These are phyloP conservation scores for Yarrowia sp. DNA, from an alignment of 805 yeast genomes.

Conservation along the genomic window DNA sequence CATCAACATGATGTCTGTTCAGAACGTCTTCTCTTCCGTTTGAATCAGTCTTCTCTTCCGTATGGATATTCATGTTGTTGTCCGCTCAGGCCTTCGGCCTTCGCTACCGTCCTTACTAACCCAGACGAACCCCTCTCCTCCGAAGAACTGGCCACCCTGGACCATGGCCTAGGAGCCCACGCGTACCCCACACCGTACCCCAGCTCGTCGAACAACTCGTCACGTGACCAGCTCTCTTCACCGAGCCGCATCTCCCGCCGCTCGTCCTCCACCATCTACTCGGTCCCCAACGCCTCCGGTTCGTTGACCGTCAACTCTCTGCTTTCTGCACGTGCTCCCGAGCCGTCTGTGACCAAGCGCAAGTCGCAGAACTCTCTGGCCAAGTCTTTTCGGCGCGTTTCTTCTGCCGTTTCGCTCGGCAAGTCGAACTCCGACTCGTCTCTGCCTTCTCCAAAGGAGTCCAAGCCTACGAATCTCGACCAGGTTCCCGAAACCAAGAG, in stretches of 20 bases:
- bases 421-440: too few relatives aligned
- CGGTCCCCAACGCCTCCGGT: constrained; percentile 23
- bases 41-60: too few relatives aligned
- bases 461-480: not conserved
- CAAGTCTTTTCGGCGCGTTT: constrained; percentile 8
- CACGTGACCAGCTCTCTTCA: not conserved
- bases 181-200: not conserved
- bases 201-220: not conserved
- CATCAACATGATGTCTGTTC: too few relatives aligned
- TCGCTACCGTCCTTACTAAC: not conserved
- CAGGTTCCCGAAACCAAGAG: not conserved
- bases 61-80: too few relatives aligned
- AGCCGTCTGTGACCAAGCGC: constrained; percentile 3
- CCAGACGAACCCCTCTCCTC: constrained; percentile 23
- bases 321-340: not conserved
- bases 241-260: not conserved
- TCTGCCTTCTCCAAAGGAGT: too few relatives aligned
- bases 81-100: too few relatives aligned
- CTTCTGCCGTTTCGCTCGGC: not conserved
- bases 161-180: constrained; percentile 25
- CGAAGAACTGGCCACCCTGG: constrained; percentile 25
- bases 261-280: constrained; percentile 22
- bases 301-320: constrained; percentile 22
- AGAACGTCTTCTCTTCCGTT: too few relatives aligned
- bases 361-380: constrained; percentile 19